A percentile compares a stretch with the other conserved stretches of the same genome.
Conservation (phyloP, 202 grass and related monocot genomes). For the Brachypodium distachyon region DNA sequence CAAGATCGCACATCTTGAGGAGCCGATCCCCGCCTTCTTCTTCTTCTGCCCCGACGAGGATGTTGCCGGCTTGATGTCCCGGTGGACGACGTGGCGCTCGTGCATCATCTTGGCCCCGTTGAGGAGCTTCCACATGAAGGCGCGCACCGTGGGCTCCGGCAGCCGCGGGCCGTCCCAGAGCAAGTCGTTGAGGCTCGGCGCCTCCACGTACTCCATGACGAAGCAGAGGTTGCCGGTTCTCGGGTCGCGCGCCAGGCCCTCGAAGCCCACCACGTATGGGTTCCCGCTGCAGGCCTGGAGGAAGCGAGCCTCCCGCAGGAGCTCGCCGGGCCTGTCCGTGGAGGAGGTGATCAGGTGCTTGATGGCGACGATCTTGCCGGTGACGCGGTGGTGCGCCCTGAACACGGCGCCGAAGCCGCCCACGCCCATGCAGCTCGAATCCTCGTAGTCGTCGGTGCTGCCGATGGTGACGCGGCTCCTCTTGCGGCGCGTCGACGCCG, state of each 20-base stretch:
- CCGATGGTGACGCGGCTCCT: neutral
- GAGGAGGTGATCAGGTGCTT: neutral
- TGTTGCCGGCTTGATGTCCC: slow-evolving; percentile 32
- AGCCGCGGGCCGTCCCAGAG: neutral
- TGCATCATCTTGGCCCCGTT: too few relatives aligned
- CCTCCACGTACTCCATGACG: slow-evolving; percentile 13
- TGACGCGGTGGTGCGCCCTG: slow-evolving; percentile 1
- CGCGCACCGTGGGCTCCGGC: too few relatives aligned
- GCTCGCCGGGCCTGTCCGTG: neutral
- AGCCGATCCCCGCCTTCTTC: too few relatives aligned
- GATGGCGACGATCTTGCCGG: neutral
- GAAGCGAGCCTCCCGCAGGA: neutral
- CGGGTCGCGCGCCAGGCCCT: neutral
- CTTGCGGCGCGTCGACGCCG: neutral
- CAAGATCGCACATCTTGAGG: slow-evolving; percentile 44
- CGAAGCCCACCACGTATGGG: neutral
- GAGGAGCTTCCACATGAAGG: too few relatives aligned
- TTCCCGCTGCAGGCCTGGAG: neutral
- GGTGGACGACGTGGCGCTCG: slow-evolving; percentile 20
- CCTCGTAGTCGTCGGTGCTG: neutral
- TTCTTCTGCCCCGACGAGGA: slow-evolving; percentile 30
- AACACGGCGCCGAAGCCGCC: neutral
- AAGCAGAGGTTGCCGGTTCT: neutral
- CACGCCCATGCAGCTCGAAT: neutral
- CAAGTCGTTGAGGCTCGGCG: too few relatives aligned